Base-by-base conservation (phyloP, 2,329 filamentous ascomycete genomes). In the Sporothrix brasiliensis region DNA sequence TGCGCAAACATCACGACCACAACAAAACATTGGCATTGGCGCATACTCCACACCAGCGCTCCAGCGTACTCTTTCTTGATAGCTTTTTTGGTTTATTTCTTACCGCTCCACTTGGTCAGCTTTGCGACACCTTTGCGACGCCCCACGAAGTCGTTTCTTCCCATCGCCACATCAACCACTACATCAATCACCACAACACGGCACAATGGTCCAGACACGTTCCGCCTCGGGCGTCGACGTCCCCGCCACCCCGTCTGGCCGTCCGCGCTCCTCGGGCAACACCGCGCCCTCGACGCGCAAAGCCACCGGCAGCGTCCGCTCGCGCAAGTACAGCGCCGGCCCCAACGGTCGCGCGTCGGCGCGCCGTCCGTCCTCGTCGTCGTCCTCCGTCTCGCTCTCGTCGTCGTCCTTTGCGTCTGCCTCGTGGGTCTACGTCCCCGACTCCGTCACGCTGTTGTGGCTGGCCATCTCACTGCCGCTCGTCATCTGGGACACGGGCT, bases 401-500 rank as follows among this genome's bases (percentile, higher is more conserved):
- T 34, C 71, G 39, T 69, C 70, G 21, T 39, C 44, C 0, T 21
- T 58, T 9, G 24, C 47, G 5, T 50, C 68, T 2, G 56, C 54
- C 21, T 72, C 69, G 60, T 86, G 81, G 81, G 73, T 77, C 41
- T 85, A 88, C 79, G 76, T 79, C 5, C 86, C 86, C 5, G 79
- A 82, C 9, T 72, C 75, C 1, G 69, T 78, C 0, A 85, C 83
- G 27, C 84, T 92, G 56, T 74, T 88, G 73, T 97, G 93, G 93
- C 84, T 97, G 34, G 80, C 85, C 71, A 73, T 94, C 72, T 93
- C 91, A 24, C 81, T 95, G 19, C 92, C 92, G 1, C 85, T 96
- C 72, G 92, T 97, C 65, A 77, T 87, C 67, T 97, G 93, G 93
- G 93, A 97, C 81, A 87, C 87, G 41, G 82, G 83, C 71, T 97